Evolutionary conservation across 768 basidiomycete species (phyloP), one percentile per base, ranked within the genome.

Genomic region (Boletus rufocinnamomeus): DNA sequence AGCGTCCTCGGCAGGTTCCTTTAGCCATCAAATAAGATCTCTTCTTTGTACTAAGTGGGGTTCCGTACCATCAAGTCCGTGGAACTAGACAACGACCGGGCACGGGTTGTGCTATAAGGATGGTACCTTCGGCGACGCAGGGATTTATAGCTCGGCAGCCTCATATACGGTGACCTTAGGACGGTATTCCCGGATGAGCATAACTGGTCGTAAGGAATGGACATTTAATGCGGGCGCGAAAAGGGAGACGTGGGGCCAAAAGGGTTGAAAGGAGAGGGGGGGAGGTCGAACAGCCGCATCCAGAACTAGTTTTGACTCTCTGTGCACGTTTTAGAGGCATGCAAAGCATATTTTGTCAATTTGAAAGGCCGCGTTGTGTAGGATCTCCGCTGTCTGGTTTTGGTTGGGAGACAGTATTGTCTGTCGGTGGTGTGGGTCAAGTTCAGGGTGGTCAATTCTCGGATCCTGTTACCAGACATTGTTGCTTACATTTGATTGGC

Each of bases 271-370:
- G 52, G 54, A 45, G 25, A 52, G 56, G 30, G 43, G 16, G 46
- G 48, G 34, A 10, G 30, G 52, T 38, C 25, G 43, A 55, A 58
- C 41, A 51, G 56, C 55, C 64, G n/a, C n/a, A 64, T 60, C 38
- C 35, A 44, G 50, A 32, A 32, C 47, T 8, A 35, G 27, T 61
- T 65, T 68, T 68, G 52, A 60, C 43, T 35, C 49, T 54, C 44
- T 53, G 23, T 66, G 60, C 66, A 69, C 63, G 69, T 62, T 69
- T 67, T 51, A 50, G 56, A 64, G 60, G 68, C 68, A 69, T 63
- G 69, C 64, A 63, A 49, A 38, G 43, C 37, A 28, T 61, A 58
- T 50, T 50, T 35, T 47, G 50, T 49, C 47, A 44, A 49, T 55
- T 69, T 62, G 48, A 59, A 70, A 71, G 64, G 43, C 68, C 66